A percentile compares a stretch with the other conserved stretches of the same genome.
Evolutionary conservation across 805 yeast genomes (phyloP).

Genomic region (Nakazawaea pomicola): DNA sequence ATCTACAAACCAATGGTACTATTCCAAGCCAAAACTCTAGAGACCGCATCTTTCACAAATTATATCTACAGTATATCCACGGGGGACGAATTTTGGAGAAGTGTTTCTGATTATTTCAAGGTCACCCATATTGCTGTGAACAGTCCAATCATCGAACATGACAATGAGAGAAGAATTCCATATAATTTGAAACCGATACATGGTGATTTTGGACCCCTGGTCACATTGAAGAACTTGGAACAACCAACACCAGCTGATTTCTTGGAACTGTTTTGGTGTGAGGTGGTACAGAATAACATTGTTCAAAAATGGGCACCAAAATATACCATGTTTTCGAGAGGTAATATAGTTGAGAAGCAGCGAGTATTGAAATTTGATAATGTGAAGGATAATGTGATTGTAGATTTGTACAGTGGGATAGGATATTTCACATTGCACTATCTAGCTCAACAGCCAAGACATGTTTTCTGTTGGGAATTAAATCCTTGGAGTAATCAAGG

Average conservation of each 20-base stretch:
- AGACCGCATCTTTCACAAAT: slow-evolving; percentile 28
- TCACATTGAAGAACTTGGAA: slow-evolving; percentile 21
- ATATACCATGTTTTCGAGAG: slow-evolving; percentile 84
- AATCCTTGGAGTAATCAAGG: slow-evolving; percentile 85
- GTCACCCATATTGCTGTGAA: slow-evolving; percentile 66
- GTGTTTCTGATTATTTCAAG: slow-evolving; percentile 10
- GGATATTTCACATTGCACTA: slow-evolving; percentile 80
- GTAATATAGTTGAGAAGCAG: slow-evolving; percentile 77
- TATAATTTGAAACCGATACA: slow-evolving; percentile 49
- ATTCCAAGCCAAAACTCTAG: slow-evolving; percentile 46
- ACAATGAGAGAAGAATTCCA: slow-evolving; percentile 49
- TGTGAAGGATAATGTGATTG: slow-evolving; percentile 37
- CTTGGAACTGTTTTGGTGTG: slow-evolving; percentile 64
- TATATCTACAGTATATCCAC: too few species aligned
- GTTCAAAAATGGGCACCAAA: slow-evolving; percentile 80
- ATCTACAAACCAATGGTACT: slow-evolving; percentile 65
- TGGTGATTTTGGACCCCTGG: slow-evolving; percentile 61
- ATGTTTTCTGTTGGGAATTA: slow-evolving; percentile 72
- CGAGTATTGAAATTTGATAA: slow-evolving; percentile 44
- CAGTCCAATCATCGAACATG: slow-evolving; percentile 47
- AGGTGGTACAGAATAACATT: slow-evolving; percentile 65
- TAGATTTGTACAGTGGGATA: slow-evolving; percentile 79
- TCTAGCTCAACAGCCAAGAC: slow-evolving; percentile 44
- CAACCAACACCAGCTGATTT: slow-evolving; percentile 42
- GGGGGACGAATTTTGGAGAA: slow-evolving; percentile 18